Base-by-base conservation (phyloP, 2,329 filamentous ascomycete species). In the Knufia petricola region DNA sequence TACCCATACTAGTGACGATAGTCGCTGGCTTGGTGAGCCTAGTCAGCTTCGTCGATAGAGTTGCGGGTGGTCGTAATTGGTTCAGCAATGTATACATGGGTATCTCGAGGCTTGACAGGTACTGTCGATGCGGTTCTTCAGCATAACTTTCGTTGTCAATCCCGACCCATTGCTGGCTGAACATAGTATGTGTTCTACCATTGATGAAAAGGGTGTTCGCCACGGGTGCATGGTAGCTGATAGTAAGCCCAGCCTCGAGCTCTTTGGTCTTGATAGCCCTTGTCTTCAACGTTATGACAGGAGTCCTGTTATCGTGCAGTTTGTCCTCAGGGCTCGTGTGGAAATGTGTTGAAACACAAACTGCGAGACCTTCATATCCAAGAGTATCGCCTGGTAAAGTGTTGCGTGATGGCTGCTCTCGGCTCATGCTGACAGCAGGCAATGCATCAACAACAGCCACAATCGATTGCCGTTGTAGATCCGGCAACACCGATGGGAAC, bases 191-290 rank as follows among this genome's bases (percentile, higher is more conserved):
- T n/a, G 38, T 39, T 10, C 32, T 36, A 15, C 54, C 57, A 39
- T 59, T 59, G 19, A 59, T 46, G 24, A 59, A 59, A 15, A 59
- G 30, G 4, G 57, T 59, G 30, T 58, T 59, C 12, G 57, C 57
- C 12, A 56, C 45, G 1, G 54, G 54, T 9, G 53, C 47, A 10
- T 20, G 49, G 15, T 54, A 26, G 20, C 46, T 34, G 12, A 48
- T 17, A 17, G 24, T 30, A 6, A 41, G 13, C 31, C 32, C 13
- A 36, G 4, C 9, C 13, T 9, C 31, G 20, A 28, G 26, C 6
- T 28, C 26, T 20, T 10, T 23, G 28, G 19, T 21, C 17, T n/a
- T 38, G 3, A 7, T 8, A 24, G n/a, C 20, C 17, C 8, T 4
- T 3, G 23, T 30, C 7, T 21, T 15, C 36, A 50, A 47, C 19